Percentiles rank a stretch among this genome's conserved stretches.
Conservation (phyloP, 2,329 filamentous ascomycete species). For the Nemania sp. region DNA sequence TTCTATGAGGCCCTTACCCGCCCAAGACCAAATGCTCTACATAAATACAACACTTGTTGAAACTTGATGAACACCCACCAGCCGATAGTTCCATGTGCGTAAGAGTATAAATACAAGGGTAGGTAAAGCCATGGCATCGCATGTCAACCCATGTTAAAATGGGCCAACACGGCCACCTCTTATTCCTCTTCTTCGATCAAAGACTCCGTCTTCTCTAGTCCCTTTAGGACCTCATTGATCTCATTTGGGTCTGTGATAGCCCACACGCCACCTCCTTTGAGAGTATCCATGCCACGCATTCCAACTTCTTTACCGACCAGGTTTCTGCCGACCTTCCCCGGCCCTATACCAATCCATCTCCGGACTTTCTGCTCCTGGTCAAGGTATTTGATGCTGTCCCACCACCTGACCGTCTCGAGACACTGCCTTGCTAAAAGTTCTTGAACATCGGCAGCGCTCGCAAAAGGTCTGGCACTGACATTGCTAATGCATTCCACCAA, state of each 20-base stretch:
- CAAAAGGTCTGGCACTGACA: conserved; percentile 82
- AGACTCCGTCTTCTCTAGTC: conserved; percentile 72
- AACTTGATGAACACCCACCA: too few relatives aligned
- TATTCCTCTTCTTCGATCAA: conserved; percentile 62
- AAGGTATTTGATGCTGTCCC: conserved; percentile 90
- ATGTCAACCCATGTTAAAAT: conserved; percentile 1
- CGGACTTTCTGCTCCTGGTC: conserved; percentile 85
- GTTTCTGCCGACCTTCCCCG: conserved; percentile 92
- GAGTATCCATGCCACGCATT: conserved; percentile 79
- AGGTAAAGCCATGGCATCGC: background rate
- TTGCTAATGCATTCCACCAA: conserved; percentile 85
- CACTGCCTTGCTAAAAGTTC: conserved; percentile 83
- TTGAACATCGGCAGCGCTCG: conserved; percentile 78
- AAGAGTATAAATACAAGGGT: conserved; percentile 29
- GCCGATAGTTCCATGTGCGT: conserved; percentile 19
- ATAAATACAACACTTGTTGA: background rate
- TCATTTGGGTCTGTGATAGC: conserved; percentile 85
- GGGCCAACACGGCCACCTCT: background rate
- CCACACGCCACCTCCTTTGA: conserved; percentile 94
- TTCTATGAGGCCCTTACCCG: background rate
- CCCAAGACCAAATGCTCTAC: conserved; percentile 10
- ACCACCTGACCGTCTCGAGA: conserved; percentile 94
- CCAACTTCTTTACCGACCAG: conserved; percentile 96
- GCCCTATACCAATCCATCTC: conserved; percentile 91
- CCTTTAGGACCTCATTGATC: conserved; percentile 75